phyloP scores from a whole-genome alignment of 2,329 filamentous ascomycete genomes.

The Paraphoma sp. region DNA sequence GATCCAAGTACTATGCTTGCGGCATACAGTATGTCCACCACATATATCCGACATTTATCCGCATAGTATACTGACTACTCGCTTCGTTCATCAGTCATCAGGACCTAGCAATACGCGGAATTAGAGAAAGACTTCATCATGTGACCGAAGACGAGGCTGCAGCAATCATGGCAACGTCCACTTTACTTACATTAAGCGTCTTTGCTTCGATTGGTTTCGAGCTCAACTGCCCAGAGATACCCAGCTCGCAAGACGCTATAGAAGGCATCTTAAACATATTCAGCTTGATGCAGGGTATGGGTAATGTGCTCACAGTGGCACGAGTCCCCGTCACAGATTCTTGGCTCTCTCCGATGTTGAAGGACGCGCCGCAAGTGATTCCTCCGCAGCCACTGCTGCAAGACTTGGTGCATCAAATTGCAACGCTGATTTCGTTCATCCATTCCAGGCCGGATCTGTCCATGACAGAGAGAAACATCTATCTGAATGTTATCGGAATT shows the following conservation, averaged over 20 bases:
- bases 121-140: constrained; percentile 36
- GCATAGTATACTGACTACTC: background rate
- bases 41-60: background rate
- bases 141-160: constrained; percentile 40
- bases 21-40: constrained; percentile 27
- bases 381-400: constrained; percentile 37
- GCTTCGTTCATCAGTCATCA: constrained; percentile 28
- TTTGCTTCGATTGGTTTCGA: constrained; percentile 41
- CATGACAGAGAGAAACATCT: constrained; percentile 20
- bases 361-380: constrained; percentile 21
- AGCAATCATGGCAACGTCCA: constrained; percentile 40
- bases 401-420: constrained; percentile 28
- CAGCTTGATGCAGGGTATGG: constrained; percentile 44
- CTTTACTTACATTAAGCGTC: constrained; percentile 37
- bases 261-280: constrained; percentile 45
- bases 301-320: constrained; percentile 33
- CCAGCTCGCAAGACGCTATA: constrained; percentile 21
- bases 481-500: constrained; percentile 19
- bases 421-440: constrained; percentile 25
- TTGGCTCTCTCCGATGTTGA: constrained; percentile 32
- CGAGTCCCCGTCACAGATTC: constrained; percentile 25
- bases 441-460: constrained; percentile 25
- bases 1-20: constrained; percentile 38
- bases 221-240: constrained; percentile 13
- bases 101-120: constrained; percentile 41